Evolutionary conservation across 306 rosid species (phyloP), one percentile per base, ranked within the genome.

Genomic region (Begonia loranthoides): DNA sequence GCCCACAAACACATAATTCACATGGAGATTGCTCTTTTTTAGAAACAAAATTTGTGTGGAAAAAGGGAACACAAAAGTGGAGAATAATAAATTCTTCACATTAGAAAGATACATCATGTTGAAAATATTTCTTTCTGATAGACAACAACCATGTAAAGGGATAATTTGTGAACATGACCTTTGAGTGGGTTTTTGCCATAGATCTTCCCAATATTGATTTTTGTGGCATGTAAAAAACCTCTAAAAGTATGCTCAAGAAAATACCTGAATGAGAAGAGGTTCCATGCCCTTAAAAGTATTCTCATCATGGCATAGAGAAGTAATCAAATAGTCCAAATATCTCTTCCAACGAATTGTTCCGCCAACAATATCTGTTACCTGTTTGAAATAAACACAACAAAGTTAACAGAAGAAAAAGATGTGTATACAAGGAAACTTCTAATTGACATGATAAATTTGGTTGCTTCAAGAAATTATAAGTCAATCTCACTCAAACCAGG

Each of bases 291-390:
- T 54, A 46, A 65, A 77, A 55, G 76, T 71, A 59, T 80, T 79
- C 49, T 79, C 79, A 51, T 75, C 82, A 17, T 58, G 78, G 66
- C 80, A 77, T 10, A 87, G 43, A 12, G 94, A 82, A 65, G 79
- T 73, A 56, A 87, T 82, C 59, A 87, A 59, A 77, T 82, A 81
- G 73, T 87, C 96, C 49, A 87, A 76, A 69, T 77, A 87, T 66
- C 96, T 70, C 74, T 82, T 87, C 96, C 96, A 87, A 55, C 96
- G 96, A 62, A 77, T 87, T 5, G 96, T 69, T 10, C 96, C 94
- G 5, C 87, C 94, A 34, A 87, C 96, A 51, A 87, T 67, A 28
- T 87, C 89, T 3, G 96, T 82, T 51, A 87, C 96, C 96, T 87
- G 50, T 40, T 66, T 50, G n/a, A 56, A 17, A 15, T 11, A 0